Conservation (phyloP, 1,139 yeast genomes). For the Lodderomyces theae region DNA sequence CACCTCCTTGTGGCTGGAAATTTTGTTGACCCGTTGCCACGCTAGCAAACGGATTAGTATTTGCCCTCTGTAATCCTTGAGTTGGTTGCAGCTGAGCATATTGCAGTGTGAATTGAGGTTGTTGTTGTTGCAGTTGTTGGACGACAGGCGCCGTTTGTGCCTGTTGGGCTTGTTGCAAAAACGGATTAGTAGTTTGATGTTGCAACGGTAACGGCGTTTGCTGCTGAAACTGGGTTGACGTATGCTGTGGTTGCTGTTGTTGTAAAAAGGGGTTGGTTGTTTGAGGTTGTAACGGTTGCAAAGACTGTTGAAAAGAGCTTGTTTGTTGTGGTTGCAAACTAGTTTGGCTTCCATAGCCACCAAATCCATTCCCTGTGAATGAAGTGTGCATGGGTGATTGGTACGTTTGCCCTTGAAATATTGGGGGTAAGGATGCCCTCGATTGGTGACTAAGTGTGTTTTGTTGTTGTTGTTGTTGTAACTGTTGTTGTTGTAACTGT, state of each 20-base stretch:
- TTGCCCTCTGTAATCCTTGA: slow-evolving; percentile 25
- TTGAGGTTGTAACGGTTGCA: slow-evolving; percentile 15
- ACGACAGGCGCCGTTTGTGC: slow-evolving; percentile 20
- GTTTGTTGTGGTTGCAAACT: slow-evolving; percentile 22
- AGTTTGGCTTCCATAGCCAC: slow-evolving; percentile 43
- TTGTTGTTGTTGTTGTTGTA: not conserved
- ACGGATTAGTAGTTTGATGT: slow-evolving; percentile 14
- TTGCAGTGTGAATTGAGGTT: slow-evolving; percentile 1
- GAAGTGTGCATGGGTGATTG: slow-evolving; percentile 21
- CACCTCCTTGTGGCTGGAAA: slow-evolving; percentile 12
- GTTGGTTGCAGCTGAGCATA: slow-evolving; percentile 8
- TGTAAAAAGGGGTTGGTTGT: slow-evolving; percentile 11
- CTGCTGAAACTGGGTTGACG: slow-evolving; percentile 16
- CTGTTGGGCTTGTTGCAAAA: slow-evolving; percentile 14
- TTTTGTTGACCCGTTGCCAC: slow-evolving; percentile 15
- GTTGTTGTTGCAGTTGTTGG: slow-evolving; percentile 16
- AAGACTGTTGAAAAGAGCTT: slow-evolving; percentile 26
- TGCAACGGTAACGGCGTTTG: slow-evolving; percentile 19
- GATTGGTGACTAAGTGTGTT: slow-evolving; percentile 7
- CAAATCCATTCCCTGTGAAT: slow-evolving; percentile 58
- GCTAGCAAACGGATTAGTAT: slow-evolving; percentile 44
- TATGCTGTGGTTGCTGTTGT: slow-evolving; percentile 16
- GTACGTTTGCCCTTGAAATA: slow-evolving; percentile 17
- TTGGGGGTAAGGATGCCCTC: slow-evolving; percentile 13
- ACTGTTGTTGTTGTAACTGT: not conserved